phyloP scores from a whole-genome alignment of 1,139 yeast species.

The Geotrichum aggregatum region DNA sequence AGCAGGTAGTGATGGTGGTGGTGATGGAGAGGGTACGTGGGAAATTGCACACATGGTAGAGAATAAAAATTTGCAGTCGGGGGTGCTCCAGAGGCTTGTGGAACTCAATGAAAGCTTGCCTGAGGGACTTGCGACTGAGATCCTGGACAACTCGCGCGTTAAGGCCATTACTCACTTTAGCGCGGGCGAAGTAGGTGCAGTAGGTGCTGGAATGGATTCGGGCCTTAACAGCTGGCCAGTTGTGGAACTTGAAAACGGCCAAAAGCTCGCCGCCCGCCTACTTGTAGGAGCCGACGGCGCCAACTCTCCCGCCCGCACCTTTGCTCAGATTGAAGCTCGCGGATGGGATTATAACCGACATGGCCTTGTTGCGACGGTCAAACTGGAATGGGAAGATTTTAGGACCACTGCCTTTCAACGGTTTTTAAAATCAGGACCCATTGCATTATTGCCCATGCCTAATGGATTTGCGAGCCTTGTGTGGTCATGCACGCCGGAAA shows the following conservation, averaged over 20 bases:
- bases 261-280: constrained; percentile 59
- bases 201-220: constrained; percentile 6
- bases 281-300: constrained; percentile 95
- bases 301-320: constrained; percentile 86
- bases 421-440: constrained; percentile 86
- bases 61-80: constrained; percentile 75
- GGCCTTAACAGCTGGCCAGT: constrained; percentile 66
- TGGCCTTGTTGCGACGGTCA: constrained; percentile 87
- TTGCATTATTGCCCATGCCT: constrained; percentile 86
- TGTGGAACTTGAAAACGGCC: constrained; percentile 65
- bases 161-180: constrained; percentile 31
- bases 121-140: constrained; percentile 38
- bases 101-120: constrained; percentile 40
- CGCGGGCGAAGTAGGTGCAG: constrained; percentile 5
- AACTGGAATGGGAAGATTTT: constrained; percentile 66
- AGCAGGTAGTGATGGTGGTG: constrained; percentile 25
- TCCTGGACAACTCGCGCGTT: constrained; percentile 66
- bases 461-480: constrained; percentile 83
- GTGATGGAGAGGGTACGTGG: constrained; percentile 28
- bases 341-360: constrained; percentile 90
- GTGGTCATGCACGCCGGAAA: constrained; percentile 83
- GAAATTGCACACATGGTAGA: constrained; percentile 83
- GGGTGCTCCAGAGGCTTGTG: constrained; percentile 54
- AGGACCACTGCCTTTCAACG: constrained; percentile 87
- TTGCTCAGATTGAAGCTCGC: constrained; percentile 73